Evolutionary conservation across 208 protist genomes (phyloP).

Genomic region (Trypanosoma vivax): DNA sequence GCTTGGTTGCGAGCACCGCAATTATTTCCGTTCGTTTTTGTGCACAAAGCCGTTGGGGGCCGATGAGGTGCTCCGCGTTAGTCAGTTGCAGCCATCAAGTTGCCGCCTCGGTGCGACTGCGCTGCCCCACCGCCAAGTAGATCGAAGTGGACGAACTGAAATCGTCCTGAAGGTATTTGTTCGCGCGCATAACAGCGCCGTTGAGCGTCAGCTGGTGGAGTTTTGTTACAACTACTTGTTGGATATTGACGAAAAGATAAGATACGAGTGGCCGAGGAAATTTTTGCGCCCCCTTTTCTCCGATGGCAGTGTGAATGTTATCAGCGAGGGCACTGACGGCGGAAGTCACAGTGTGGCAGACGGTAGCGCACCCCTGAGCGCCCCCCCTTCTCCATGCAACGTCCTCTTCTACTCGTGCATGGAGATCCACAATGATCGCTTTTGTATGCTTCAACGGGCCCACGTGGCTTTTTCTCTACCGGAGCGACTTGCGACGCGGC

Average conservation of each 20-base stretch:
- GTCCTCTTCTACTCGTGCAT: slow-evolving; percentile 32
- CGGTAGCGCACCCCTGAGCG: neutral
- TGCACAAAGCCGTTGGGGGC: slow-evolving; percentile 28
- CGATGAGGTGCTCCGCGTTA: slow-evolving; percentile 6
- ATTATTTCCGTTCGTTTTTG: slow-evolving; percentile 64
- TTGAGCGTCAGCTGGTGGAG: slow-evolving; percentile 37
- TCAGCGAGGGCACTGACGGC: neutral
- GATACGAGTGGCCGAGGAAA: neutral
- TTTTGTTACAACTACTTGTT: slow-evolving; percentile 22
- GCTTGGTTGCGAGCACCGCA: slow-evolving; percentile 46
- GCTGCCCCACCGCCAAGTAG: neutral
- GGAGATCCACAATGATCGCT: slow-evolving; percentile 26
- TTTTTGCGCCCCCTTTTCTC: too few species aligned
- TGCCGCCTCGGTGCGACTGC: neutral
- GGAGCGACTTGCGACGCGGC: slow-evolving; percentile 64
- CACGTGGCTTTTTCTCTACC: slow-evolving; percentile 69
- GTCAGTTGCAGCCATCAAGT: neutral
- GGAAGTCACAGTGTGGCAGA: neutral
- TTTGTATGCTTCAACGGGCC: slow-evolving; percentile 63
- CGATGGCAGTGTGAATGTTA: neutral
- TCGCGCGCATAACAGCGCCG: slow-evolving; percentile 24
- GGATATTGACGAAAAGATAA: slow-evolving; percentile 8
- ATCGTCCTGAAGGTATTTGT: slow-evolving; percentile 77
- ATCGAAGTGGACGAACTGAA: slow-evolving; percentile 20
- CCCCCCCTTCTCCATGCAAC: slow-evolving; percentile 13